Evolutionary conservation across 2,329 filamentous ascomycete genomes (phyloP).

Genomic region (Stagonosporopsis tanaceti): DNA sequence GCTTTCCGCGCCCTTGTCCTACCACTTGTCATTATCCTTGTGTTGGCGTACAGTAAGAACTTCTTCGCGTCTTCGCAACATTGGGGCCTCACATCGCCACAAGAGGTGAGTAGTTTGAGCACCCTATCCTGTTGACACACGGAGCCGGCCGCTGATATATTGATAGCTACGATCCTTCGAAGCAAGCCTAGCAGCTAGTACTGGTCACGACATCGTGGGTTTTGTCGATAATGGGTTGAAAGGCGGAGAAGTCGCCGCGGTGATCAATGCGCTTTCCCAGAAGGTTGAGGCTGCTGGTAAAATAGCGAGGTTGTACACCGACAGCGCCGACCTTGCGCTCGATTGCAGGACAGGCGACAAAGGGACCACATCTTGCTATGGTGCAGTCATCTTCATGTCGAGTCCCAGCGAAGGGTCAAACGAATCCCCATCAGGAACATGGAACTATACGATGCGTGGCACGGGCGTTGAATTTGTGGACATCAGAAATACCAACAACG

Average conservation of each 20-base stretch:
- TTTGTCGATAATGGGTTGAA: slow-evolving; percentile 39
- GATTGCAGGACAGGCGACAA: slow-evolving; percentile 23
- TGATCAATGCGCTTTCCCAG: slow-evolving; percentile 32
- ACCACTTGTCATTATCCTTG: slow-evolving; percentile 32
- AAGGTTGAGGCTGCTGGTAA: slow-evolving; percentile 29
- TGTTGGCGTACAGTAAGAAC: slow-evolving; percentile 33
- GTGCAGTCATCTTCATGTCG: slow-evolving; percentile 30
- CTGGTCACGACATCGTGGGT: slow-evolving; percentile 29
- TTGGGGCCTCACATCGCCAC: slow-evolving; percentile 33
- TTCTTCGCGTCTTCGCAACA: slow-evolving; percentile 32
- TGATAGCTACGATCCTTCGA: slow-evolving; percentile 30
- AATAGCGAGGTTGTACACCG: slow-evolving; percentile 21
- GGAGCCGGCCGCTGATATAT: neutral
- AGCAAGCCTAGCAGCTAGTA: slow-evolving; percentile 24
- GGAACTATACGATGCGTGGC: slow-evolving; percentile 39
- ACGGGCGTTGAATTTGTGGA: slow-evolving; percentile 18
- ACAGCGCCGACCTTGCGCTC: slow-evolving; percentile 21
- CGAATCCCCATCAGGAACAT: slow-evolving; percentile 23
- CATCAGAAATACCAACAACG: slow-evolving; percentile 25
- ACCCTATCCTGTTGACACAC: neutral
- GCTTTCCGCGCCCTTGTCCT: slow-evolving; percentile 35
- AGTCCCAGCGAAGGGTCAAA: slow-evolving; percentile 43
- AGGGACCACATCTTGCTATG: slow-evolving; percentile 29
- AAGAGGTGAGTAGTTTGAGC: slow-evolving; percentile 25
- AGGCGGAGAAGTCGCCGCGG: slow-evolving; percentile 25